Evolutionary conservation across 768 basidiomycete genomes (phyloP).

Genomic region (Tricholoma saponaceum): DNA sequence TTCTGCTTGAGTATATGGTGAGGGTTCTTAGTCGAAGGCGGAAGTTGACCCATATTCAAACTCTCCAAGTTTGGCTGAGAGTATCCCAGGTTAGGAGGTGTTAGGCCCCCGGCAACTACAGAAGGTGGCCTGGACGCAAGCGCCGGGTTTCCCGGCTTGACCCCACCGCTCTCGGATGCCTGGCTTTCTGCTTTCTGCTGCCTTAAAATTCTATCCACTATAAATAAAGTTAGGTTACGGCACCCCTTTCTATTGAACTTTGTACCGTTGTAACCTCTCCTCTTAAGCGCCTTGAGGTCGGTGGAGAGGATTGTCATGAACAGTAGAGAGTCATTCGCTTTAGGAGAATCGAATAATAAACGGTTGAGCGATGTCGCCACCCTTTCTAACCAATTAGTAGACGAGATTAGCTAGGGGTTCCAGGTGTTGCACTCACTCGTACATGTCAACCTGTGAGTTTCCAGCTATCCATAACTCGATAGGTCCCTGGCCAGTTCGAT

Average conservation of each 20-base stretch:
- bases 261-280: slow-evolving; percentile 82
- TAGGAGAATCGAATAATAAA: slow-evolving; percentile 70
- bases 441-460: slow-evolving; percentile 81
- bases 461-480: slow-evolving; percentile 75
- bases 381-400: slow-evolving; percentile 34
- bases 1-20: slow-evolving; percentile 6
- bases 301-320: slow-evolving; percentile 95
- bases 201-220: slow-evolving; percentile 88
- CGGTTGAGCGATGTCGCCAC: slow-evolving; percentile 83
- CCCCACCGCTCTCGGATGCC: slow-evolving; percentile 46
- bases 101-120: background rate
- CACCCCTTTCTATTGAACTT: background rate
- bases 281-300: slow-evolving; percentile 73
- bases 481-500: slow-evolving; percentile 45
- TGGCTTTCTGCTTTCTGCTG: slow-evolving; percentile 71
- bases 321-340: slow-evolving; percentile 82
- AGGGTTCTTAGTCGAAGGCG: slow-evolving; percentile 7
- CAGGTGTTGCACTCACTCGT: slow-evolving; percentile 61
- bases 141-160: slow-evolving; percentile 28
- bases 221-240: background rate
- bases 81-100: slow-evolving; percentile 7
- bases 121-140: slow-evolving; percentile 23
- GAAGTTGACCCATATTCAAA: background rate
- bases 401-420: background rate
- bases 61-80: slow-evolving; percentile 7